Conservation (phyloP, 192 early-diverging fungal genomes). For the Coemansia sp. region DNA sequence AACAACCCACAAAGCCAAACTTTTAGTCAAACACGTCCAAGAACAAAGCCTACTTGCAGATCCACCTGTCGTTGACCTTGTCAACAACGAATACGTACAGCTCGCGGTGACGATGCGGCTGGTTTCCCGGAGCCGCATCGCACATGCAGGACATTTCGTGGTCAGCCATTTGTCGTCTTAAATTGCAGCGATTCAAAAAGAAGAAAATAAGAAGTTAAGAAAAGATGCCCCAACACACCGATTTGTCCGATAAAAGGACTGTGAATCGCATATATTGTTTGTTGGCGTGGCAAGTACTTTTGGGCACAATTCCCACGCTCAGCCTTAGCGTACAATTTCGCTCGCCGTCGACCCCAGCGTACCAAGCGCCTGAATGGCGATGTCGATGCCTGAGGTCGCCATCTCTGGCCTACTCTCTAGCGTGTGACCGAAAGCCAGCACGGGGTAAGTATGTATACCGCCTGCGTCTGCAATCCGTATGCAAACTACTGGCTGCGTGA, state of each 20-base stretch:
- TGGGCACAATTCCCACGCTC: neutral
- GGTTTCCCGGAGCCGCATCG: slow-evolving; percentile 41
- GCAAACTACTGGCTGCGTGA: slow-evolving; percentile 28
- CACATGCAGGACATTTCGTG: slow-evolving; percentile 51
- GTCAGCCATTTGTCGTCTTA: slow-evolving; percentile 27
- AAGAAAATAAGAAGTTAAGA: neutral
- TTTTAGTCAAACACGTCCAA: neutral
- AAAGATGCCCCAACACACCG: neutral
- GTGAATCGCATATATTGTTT: neutral
- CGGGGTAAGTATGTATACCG: neutral
- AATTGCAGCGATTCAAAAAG: slow-evolving; percentile 1
- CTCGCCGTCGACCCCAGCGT: neutral
- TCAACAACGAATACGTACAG: slow-evolving; percentile 25
- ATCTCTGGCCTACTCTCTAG: slow-evolving; percentile 5
- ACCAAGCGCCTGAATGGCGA: slow-evolving; percentile 16
- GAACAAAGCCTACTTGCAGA: neutral
- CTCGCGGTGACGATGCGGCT: slow-evolving; percentile 49
- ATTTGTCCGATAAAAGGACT: neutral
- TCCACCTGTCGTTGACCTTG: neutral
- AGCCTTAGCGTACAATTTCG: slow-evolving; percentile 6
- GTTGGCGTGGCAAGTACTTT: neutral
- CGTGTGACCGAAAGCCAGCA: slow-evolving; percentile 25
- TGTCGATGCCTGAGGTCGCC: neutral
- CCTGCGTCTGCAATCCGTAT: neutral
- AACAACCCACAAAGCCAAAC: neutral